These are phyloP conservation scores for Exophiala sp. DNA, from an alignment of 2,329 filamentous ascomycete species.

Conservation along the genomic window DNA sequence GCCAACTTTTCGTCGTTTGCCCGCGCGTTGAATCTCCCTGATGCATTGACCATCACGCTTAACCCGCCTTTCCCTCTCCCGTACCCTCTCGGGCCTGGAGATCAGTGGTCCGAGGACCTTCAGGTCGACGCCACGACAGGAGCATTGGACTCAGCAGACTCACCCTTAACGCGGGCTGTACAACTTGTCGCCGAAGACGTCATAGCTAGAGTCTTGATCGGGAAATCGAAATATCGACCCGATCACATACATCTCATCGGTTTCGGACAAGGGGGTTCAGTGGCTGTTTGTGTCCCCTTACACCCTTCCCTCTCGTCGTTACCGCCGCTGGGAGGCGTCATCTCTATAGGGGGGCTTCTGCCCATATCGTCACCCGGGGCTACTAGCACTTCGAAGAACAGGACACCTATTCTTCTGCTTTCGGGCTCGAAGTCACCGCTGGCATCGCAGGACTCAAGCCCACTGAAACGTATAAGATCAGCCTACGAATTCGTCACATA, in stretches of 20 bases:
- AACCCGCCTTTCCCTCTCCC: slow-evolving; percentile 66
- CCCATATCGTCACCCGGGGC: slow-evolving; percentile 34
- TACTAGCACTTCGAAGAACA: slow-evolving; percentile 32
- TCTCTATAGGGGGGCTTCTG: slow-evolving; percentile 41
- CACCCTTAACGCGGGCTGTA: slow-evolving; percentile 52
- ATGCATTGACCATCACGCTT: slow-evolving; percentile 68
- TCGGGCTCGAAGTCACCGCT: slow-evolving; percentile 35
- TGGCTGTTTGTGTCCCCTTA: slow-evolving; percentile 53
- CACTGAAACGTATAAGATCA: slow-evolving; percentile 57
- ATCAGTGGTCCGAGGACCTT: slow-evolving; percentile 65
- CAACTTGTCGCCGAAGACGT: slow-evolving; percentile 47
- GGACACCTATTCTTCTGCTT: slow-evolving; percentile 40
- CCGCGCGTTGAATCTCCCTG: slow-evolving; percentile 63
- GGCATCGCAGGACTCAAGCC: slow-evolving; percentile 55
- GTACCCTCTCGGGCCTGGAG: slow-evolving; percentile 53
- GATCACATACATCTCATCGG: slow-evolving; percentile 60
- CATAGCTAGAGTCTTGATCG: slow-evolving; percentile 48
- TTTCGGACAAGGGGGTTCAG: slow-evolving; percentile 61
- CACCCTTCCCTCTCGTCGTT: slow-evolving; percentile 33
- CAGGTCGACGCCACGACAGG: slow-evolving; percentile 48
- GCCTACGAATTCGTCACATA: slow-evolving; percentile 63
- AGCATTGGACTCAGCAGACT: slow-evolving; percentile 56
- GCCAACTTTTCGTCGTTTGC: slow-evolving; percentile 64
- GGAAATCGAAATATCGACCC: slow-evolving; percentile 53
- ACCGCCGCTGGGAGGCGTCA: slow-evolving; percentile 35